Percentiles rank a stretch among this genome's conserved stretches.
Conservation (phyloP, 306 rosid genomes). For the Delonix regia region DNA sequence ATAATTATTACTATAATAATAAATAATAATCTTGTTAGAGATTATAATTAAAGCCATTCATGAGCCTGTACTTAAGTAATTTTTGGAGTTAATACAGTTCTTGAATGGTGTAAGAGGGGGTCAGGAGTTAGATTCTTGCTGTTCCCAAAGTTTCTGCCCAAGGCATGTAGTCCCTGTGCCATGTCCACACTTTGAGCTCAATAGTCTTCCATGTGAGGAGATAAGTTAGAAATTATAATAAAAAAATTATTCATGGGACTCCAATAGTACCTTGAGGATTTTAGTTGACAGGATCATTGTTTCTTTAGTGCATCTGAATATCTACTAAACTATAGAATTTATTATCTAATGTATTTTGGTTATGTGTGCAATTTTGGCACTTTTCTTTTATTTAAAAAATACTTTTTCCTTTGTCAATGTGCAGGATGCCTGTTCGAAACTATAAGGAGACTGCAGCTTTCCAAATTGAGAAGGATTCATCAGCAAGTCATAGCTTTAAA, state of each 20-base stretch:
- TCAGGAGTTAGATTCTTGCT: too few species aligned
- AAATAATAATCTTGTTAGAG: constrained; percentile 6
- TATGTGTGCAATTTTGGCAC: constrained; percentile 19
- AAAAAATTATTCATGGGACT: background rate
- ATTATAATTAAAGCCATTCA: background rate
- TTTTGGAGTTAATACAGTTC: too few species aligned
- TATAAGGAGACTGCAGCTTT: constrained; percentile 89
- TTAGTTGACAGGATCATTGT: background rate
- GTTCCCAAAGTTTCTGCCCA: background rate
- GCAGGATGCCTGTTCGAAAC: constrained; percentile 92
- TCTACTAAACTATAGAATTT: constrained; percentile 11
- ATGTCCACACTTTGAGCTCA: background rate
- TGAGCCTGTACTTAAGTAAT: background rate
- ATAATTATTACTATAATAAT: constrained; percentile 23
- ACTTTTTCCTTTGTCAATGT: constrained; percentile 21
- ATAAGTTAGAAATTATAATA: background rate
- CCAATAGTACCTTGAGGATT: background rate
- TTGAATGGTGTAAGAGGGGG: too few species aligned
- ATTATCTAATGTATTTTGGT: constrained; percentile 13
- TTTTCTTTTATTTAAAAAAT: constrained; percentile 14
- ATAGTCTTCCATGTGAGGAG: background rate
- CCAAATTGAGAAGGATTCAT: constrained; percentile 96
- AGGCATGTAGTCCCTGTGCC: background rate
- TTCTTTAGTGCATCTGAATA: constrained; percentile 8
- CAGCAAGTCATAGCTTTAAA: constrained; percentile 81